Conservation (phyloP, 306 rosid genomes). For the Luffa aegyptiaca region DNA sequence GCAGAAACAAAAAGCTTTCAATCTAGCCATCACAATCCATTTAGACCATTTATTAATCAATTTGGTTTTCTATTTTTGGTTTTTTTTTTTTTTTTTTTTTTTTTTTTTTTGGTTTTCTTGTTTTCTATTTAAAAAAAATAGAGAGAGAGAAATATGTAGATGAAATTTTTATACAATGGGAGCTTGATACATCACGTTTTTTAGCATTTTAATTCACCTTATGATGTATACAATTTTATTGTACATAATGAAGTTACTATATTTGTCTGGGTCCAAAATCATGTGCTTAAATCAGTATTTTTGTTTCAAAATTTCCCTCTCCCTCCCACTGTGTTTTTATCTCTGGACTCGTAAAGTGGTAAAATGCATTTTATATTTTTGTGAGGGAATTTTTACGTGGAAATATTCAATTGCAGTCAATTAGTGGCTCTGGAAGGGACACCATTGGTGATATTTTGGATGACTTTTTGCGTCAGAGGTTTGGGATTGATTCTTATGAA, state of each 20-base stretch:
- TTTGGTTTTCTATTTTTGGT: not conserved
- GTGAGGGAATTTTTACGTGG: not conserved
- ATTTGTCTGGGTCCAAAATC: not conserved
- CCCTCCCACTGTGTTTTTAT: not conserved
- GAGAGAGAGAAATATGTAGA: not conserved
- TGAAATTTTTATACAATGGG: not conserved
- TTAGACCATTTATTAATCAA: no score
- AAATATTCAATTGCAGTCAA: conserved; percentile 38
- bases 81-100: no score
- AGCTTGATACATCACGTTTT: not conserved
- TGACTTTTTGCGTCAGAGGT: conserved; percentile 55
- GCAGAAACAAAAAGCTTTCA: no score
- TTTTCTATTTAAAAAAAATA: not conserved
- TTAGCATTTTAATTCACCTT: not conserved
- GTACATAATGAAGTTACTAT: not conserved
- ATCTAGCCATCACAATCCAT: not conserved
- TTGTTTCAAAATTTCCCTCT: not conserved
- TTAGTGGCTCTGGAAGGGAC: conserved; percentile 47
- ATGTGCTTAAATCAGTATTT: not conserved
- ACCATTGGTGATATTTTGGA: conserved; percentile 74
- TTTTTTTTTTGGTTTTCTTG: not conserved
- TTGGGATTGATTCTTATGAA: conserved; percentile 67
- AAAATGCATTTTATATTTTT: not conserved
- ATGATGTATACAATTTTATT: not conserved
- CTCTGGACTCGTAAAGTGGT: not conserved